Conservation (phyloP, 495 filamentous ascomycete species). For the Staphylotrichum longicolle region DNA sequence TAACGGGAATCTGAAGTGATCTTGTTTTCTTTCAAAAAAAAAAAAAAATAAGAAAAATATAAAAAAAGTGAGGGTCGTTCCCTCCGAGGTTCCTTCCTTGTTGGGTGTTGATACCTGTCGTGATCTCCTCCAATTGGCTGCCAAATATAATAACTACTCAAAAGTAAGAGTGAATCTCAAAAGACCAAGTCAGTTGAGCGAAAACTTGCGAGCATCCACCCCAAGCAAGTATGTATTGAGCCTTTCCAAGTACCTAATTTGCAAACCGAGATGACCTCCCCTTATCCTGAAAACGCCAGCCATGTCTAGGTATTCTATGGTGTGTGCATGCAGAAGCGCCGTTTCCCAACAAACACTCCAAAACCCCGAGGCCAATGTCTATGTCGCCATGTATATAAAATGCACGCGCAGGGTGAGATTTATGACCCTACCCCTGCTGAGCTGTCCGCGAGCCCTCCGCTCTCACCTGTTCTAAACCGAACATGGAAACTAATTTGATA, state of each 20-base stretch:
- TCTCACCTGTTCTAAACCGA: neutral
- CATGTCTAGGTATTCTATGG: constrained; percentile 12
- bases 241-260: neutral
- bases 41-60: too few relatives aligned
- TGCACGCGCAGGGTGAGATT: neutral
- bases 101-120: too few relatives aligned
- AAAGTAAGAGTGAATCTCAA: too few relatives aligned
- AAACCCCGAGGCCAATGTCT: constrained; percentile 1
- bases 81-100: too few relatives aligned
- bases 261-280: constrained; percentile 14
- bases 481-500: neutral
- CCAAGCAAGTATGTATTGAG: neutral
- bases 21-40: too few relatives aligned
- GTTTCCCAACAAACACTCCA: neutral
- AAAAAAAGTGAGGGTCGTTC: too few relatives aligned
- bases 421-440: constrained; percentile 6
- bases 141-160: too few relatives aligned
- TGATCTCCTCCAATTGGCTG: too few relatives aligned
- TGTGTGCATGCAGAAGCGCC: constrained; percentile 11
- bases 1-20: too few relatives aligned
- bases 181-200: neutral
- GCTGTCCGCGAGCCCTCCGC: neutral
- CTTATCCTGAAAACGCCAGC: constrained; percentile 11
- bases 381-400: constrained; percentile 6
- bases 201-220: neutral